Evolutionary conservation across 2,329 filamentous ascomycete genomes (phyloP).

Genomic region (Chaetomiaceae sp.): DNA sequence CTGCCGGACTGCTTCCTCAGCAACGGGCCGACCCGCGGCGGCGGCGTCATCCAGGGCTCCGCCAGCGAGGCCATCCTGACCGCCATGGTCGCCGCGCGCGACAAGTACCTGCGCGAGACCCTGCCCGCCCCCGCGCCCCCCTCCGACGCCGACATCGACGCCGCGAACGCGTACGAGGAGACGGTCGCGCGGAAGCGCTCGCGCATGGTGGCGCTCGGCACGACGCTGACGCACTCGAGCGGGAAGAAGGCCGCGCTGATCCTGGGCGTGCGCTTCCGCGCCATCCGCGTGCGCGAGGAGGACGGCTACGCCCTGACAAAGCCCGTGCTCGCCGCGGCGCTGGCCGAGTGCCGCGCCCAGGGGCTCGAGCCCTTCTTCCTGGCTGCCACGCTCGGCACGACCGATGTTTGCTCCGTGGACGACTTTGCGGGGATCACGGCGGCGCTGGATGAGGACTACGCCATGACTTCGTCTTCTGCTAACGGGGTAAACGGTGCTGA

Average conservation of each 20-base stretch:
- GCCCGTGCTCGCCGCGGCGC: constrained; percentile 49
- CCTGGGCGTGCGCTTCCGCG: constrained; percentile 73
- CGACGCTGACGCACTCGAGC: constrained; percentile 72
- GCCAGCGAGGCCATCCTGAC: constrained; percentile 84
- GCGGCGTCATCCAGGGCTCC: constrained; percentile 90
- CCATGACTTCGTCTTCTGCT: constrained; percentile 13
- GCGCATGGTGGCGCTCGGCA: constrained; percentile 72
- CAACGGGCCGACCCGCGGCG: constrained; percentile 62
- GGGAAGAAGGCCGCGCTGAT: constrained; percentile 85
- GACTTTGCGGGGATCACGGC: constrained; percentile 64
- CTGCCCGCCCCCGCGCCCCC: constrained; percentile 31
- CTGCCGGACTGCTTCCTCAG: constrained; percentile 71
- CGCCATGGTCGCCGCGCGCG: constrained; percentile 78
- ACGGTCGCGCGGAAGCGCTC: constrained; percentile 59
- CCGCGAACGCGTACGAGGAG: constrained; percentile 59
- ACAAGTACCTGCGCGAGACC: constrained; percentile 63
- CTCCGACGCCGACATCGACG: constrained; percentile 31
- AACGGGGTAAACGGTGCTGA: no score
- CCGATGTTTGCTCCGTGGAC: constrained; percentile 81
- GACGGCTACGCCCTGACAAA: constrained; percentile 68
- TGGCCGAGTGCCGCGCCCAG: constrained; percentile 59
- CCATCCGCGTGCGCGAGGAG: constrained; percentile 55
- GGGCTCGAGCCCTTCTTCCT: constrained; percentile 82
- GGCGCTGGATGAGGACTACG: constrained; percentile 33
- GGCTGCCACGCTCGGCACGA: constrained; percentile 78